Conservation (phyloP, 2,329 filamentous ascomycete genomes). For the Neonectria faginata region DNA sequence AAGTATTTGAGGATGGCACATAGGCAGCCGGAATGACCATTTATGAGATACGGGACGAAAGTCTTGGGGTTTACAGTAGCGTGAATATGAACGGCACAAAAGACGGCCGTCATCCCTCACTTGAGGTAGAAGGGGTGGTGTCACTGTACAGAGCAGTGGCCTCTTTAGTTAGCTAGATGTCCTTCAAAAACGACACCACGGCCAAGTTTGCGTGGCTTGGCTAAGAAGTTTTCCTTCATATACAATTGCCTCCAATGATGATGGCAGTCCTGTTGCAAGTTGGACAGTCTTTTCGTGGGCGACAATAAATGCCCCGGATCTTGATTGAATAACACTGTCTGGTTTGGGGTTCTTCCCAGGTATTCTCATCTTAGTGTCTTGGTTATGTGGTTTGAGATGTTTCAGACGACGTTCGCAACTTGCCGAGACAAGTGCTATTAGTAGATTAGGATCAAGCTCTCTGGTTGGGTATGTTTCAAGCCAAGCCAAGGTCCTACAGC, state of each 20-base stretch:
- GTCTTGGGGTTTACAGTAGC: slow-evolving; percentile 52
- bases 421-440: not conserved
- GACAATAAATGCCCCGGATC: not conserved
- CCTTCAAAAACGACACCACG: slow-evolving; percentile 46
- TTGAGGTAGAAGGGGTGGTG: slow-evolving; percentile 49
- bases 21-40: slow-evolving; percentile 53
- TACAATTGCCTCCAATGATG: not conserved
- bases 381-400: not conserved
- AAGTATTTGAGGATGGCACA: slow-evolving; percentile 47
- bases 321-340: not conserved
- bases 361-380: not conserved
- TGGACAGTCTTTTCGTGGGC: not conserved
- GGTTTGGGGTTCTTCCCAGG: not conserved
- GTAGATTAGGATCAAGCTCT: not conserved
- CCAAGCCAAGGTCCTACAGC: not conserved
- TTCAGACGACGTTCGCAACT: not conserved
- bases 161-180: slow-evolving; percentile 54
- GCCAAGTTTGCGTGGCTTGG: slow-evolving; percentile 48
- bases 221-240: slow-evolving; percentile 37
- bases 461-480: not conserved
- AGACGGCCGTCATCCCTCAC: slow-evolving; percentile 47
- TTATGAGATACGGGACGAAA: slow-evolving; percentile 52
- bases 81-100: slow-evolving; percentile 51
- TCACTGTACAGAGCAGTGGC: slow-evolving; percentile 48
- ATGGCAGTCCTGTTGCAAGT: not conserved